Conservation (phyloP, 768 basidiomycete genomes). For the Tulasnella sp. region DNA sequence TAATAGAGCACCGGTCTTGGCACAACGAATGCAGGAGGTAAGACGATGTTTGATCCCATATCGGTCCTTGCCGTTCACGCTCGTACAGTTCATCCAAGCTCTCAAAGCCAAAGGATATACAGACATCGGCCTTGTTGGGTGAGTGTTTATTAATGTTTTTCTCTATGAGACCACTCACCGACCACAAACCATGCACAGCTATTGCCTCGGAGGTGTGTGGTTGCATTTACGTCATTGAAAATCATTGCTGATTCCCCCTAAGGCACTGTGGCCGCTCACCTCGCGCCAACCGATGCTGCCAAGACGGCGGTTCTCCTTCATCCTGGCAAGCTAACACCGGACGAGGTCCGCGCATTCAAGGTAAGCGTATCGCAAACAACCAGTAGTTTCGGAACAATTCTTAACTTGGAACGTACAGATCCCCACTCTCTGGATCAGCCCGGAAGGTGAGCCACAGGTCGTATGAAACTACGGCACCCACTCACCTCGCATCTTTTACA, state of each 20-base stretch:
- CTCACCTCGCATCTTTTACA: conserved; percentile 14
- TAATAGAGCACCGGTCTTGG: background rate
- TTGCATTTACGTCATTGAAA: background rate
- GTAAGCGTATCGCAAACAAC: background rate
- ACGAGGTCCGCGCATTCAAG: conserved; percentile 22
- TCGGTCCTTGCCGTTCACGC: background rate
- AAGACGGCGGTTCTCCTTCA: conserved; percentile 33
- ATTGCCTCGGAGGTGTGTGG: conserved; percentile 30
- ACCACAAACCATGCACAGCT: conserved; percentile 22
- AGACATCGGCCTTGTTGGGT: conserved; percentile 36
- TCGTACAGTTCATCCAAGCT: conserved; percentile 28
- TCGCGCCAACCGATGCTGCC: conserved; percentile 26
- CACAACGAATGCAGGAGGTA: background rate
- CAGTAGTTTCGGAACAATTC: background rate
- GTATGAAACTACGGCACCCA: background rate
- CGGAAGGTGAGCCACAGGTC: conserved; percentile 26
- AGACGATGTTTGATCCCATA: background rate
- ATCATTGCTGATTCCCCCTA: conserved; percentile 10
- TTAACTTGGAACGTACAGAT: conserved; percentile 14
- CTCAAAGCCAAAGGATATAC: conserved; percentile 32
- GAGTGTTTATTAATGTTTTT: conserved; percentile 11
- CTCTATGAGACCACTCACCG: background rate
- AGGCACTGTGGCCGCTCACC: conserved; percentile 23
- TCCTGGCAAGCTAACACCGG: conserved; percentile 27
- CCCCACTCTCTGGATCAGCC: conserved; percentile 28